Conservation (phyloP, 345 rosid species). For the Populus davidiana region DNA sequence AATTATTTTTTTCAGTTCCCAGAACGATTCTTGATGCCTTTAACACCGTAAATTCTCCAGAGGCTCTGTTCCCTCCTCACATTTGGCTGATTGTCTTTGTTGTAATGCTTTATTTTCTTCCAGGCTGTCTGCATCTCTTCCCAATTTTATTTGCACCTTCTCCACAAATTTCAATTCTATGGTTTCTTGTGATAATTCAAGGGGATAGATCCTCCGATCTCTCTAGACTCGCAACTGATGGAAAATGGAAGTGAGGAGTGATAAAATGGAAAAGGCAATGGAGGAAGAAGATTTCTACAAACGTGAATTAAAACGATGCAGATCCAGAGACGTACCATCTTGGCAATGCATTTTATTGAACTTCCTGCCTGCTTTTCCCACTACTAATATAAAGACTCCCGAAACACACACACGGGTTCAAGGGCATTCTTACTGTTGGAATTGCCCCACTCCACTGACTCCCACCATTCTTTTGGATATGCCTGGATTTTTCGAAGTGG, state of each 20-base stretch:
- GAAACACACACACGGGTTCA: neutral
- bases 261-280: neutral
- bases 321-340: neutral
- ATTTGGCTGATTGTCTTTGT: no score
- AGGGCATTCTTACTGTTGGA: slow-evolving; percentile 11
- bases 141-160: neutral
- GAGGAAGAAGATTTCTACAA: neutral
- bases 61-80: neutral
- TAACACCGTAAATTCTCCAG: neutral
- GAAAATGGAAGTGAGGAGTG: neutral
- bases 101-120: neutral
- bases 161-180: neutral
- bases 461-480: slow-evolving; percentile 11
- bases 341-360: neutral
- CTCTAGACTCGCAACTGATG: neutral
- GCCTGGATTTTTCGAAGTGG: neutral
- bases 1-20: neutral
- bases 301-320: neutral
- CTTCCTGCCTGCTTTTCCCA: neutral
- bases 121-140: neutral
- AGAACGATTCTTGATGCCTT: neutral
- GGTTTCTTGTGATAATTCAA: neutral
- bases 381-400: neutral
- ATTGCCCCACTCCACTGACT: slow-evolving; percentile 22
- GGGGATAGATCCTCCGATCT: neutral